Base-by-base conservation (phyloP, 345 rosid genomes). In the Melaleuca alternifolia region DNA sequence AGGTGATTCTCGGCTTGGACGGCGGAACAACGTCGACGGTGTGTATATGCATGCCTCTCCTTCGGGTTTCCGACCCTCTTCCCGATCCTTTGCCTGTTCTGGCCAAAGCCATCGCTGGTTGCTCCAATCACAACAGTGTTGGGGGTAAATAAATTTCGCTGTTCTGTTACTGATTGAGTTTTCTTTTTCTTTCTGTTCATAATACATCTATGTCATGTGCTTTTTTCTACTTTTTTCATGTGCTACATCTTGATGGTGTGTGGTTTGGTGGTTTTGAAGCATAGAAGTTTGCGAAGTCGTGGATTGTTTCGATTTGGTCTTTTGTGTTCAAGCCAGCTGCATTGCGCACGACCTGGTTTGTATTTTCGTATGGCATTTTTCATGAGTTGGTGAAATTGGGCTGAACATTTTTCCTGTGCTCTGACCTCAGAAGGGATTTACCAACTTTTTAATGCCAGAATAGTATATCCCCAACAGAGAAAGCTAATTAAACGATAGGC, bases 1-100 rank as follows among this genome's bases (percentile, higher is more conserved):
- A 79, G 62, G 94, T 95, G 14, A 89, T 95, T n/a, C 79, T 95
- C 83, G 97, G 97, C 10, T 82, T 95, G 87, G 97, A 95, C 59
- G 97, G 97, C 0, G 95, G 96, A 41, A 89, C 95, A 16, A 95
- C 97, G n/a, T 95, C 97, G 37, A 95, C 97, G 16, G 92, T 95
- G 83, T 95, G 97, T 83, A 86, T 95, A n/a, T 95, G 96, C 85
- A 94, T 95, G 88, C 93, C 94, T 15, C 37, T 92, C 37, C 85
- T 93, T 91, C 85, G 87, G 81, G 81, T 90, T 6, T 91, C 94
- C 20, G 91, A 93, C 86, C 93, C 95, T 41, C 87, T 93, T n/a
- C 94, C 95, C 8, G 87, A 85, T 48, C 86, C 86, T 62, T 30
- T 94, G 26, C 89, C 89, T 30, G 84, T 88, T 51, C 94, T 94